Percentiles rank a stretch among this genome's conserved stretches.
Evolutionary conservation across 352 stramenopile genomes (phyloP).

Genomic region (Pythium oligandrum): DNA sequence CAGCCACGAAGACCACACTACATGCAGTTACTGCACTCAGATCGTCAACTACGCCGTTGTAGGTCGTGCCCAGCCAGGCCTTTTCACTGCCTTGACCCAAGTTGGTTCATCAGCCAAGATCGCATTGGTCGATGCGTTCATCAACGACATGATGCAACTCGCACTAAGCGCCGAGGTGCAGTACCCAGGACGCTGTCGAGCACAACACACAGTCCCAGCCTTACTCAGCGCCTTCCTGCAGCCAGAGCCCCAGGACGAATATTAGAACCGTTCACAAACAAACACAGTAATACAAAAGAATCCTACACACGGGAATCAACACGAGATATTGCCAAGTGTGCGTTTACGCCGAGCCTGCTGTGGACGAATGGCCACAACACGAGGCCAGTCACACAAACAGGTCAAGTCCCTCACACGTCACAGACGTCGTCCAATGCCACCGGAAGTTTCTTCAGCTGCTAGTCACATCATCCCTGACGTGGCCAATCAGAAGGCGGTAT

Average conservation of each 20-base stretch:
- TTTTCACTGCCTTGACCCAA: neutral
- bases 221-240: neutral
- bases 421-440: no score
- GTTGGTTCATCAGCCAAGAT: neutral
- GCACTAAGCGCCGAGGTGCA: neutral
- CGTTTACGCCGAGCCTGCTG: no score
- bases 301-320: no score
- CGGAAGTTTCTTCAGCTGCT: no score
- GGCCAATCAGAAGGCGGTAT: no score
- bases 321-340: no score
- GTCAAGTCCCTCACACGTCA: no score
- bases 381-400: no score
- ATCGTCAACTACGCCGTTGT: neutral
- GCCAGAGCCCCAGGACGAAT: neutral
- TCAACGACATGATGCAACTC: neutral
- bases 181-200: neutral
- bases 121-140: neutral
- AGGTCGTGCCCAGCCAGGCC: neutral
- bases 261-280: no score
- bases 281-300: no score
- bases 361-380: no score
- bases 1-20: neutral
- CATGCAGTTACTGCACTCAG: neutral
- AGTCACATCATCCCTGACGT: no score
- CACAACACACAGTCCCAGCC: neutral